Conservation (phyloP, 495 filamentous ascomycete species). For the Penicillium samsonianum region DNA sequence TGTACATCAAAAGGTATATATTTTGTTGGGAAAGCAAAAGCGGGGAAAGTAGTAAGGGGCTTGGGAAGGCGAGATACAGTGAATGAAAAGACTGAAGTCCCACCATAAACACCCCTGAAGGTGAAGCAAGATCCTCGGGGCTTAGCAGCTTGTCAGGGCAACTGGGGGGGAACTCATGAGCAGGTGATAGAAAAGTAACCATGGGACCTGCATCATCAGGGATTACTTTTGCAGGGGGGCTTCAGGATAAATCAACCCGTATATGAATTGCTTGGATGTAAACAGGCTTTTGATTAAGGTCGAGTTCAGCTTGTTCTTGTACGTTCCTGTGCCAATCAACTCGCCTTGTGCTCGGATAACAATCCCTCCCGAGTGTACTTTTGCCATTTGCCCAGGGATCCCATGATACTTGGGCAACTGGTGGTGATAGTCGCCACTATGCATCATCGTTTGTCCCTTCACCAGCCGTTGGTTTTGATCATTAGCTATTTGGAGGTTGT, state of each 20-base stretch:
- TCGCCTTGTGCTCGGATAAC: background rate
- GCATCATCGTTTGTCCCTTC: background rate
- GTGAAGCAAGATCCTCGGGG: background rate
- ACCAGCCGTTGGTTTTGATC: background rate
- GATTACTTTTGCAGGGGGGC: background rate
- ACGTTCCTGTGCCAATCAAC: background rate
- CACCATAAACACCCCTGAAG: no score
- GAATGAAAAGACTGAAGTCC: background rate
- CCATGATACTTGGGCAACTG: background rate
- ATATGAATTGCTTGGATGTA: background rate
- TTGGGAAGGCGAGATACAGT: background rate
- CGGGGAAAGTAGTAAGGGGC: background rate
- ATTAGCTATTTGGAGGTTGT: background rate
- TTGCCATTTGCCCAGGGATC: background rate
- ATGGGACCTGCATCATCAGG: background rate
- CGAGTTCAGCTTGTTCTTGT: background rate
- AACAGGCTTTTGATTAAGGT: background rate
- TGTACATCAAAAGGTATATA: background rate
- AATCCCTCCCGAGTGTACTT: background rate
- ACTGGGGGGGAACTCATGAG: background rate
- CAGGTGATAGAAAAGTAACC: background rate
- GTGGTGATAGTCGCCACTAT: constrained; percentile 7
- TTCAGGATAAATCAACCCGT: background rate
- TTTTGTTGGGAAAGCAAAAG: background rate
- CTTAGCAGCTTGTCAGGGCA: no score